Base-by-base conservation (phyloP, 331 rosid species). In the Acacia concinna region DNA sequence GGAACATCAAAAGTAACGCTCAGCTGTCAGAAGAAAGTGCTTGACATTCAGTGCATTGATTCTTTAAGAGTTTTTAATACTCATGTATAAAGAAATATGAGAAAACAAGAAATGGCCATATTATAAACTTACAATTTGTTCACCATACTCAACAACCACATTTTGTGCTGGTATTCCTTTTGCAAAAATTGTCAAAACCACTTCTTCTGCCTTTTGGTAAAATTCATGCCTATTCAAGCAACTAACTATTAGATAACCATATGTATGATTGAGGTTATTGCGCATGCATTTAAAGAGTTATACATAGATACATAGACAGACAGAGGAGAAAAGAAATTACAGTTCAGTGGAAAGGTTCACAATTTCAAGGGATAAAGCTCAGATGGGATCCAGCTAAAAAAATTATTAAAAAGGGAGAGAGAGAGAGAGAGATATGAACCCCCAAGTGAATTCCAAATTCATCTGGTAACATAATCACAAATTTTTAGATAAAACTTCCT, bases 121-220 rank as follows among this genome's bases (percentile, higher is more conserved):
- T 72, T 35, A 51, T 59, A 40, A 86, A 81, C 98, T 21, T 96
- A 96, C 99, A 73, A 90, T 93, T 83, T 96, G 98, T 90, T 88
- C 97, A 68, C 99, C 99, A 38, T 91, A 93, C 64, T 93, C 89
- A 40, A 90, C 90, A 40, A 64, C 62, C 67, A 93, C 89, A 80
- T 82, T 85, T 46, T 88, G 71, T 40, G 94, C 89, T 27, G 92
- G 91, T 85, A 96, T 81, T 77, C 95, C 91, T 86, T 90, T 96
- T 0, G 97, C 99, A 79, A 96, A 91, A 79, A 96, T 84, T 25
- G 99, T 91, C 83, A 93, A 74, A 27, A 96, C 96, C 87, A 85
- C 96, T 87, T 96, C 99, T 4, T 90, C 98, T 40, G 92, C 87
- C 86, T 85, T 91, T 89, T 96, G 99, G 88, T 89, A 96, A 86